Evolutionary conservation across 169 alveolate species (phyloP), one percentile per base, ranked within the genome.

Genomic region (Babesia ovis): DNA sequence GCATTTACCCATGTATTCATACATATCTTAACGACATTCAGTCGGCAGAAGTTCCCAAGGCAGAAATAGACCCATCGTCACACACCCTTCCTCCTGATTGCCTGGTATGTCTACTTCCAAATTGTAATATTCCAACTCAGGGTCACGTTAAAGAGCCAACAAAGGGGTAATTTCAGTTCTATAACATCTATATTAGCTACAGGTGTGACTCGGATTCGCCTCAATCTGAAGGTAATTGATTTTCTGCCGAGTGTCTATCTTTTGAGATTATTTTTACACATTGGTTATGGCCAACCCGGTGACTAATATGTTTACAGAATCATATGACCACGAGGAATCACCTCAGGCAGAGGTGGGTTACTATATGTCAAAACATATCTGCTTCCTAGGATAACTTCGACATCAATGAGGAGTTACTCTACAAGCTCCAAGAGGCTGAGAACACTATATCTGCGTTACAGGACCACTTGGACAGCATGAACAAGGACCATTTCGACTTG

Each of bases 391-490:
- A 39, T 14, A 9, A 39, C 27, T 5, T 48, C 56, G 9, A 48
- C 56, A 48, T 25, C 48, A 48, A 66, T 22, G 71, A 37, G 22
- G 73, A 61, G 48, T 34, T 77, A 20, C 45, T 66, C 31, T 27
- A 39, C 37, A 69, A 79, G 56, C 70, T 79, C 6, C 41, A 54
- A 48, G 62, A 66, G 18, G 87, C 87, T 8, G 77, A 79, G 29
- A 32, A 68, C 11, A 55, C 72, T 18, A 79, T 79, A 2, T 18
- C 29, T 29, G 50, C 64, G 46, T 23, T 79, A 42, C 61, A 69
- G 22, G 77, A 62, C 29, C 54, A 57, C 14, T 23, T 43, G 8
- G 70, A 62, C 18, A 48, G 61, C 31, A 29, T 62, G 46, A 66
- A 66, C 29, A 51, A 60, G 41, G 87, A 79, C 42, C 67, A 58